Conservation (phyloP, 768 basidiomycete genomes). For the Leccinum longicurvipes region DNA sequence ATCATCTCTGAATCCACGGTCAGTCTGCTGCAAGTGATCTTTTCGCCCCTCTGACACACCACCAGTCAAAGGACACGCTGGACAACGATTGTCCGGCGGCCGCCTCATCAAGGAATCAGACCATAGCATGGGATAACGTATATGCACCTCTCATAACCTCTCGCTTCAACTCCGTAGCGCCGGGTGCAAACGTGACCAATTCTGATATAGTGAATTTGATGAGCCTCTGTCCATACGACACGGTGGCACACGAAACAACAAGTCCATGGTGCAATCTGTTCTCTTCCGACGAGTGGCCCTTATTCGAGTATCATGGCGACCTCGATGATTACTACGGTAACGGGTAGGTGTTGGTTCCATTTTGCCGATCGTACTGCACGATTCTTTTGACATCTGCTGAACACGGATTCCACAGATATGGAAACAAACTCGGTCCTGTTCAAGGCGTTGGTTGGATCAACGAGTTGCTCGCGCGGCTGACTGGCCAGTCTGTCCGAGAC, state of each 20-base stretch:
- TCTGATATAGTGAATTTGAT: slow-evolving; percentile 58
- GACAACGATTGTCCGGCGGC: slow-evolving; percentile 53
- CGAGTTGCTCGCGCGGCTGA: slow-evolving; percentile 79
- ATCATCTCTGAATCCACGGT: slow-evolving; percentile 53
- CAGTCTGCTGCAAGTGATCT: slow-evolving; percentile 9
- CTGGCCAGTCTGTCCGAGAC: slow-evolving; percentile 57
- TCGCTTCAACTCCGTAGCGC: slow-evolving; percentile 57
- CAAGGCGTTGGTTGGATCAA: slow-evolving; percentile 86
- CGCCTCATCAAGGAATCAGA: slow-evolving; percentile 29
- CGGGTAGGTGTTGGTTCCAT: slow-evolving; percentile 34
- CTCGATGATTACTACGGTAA: slow-evolving; percentile 73
- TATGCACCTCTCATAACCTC: slow-evolving; percentile 53
- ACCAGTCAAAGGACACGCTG: slow-evolving; percentile 60
- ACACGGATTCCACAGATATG: slow-evolving; percentile 44
- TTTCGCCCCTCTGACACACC: background rate
- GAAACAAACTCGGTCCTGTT: slow-evolving; percentile 60
- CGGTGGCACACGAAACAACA: slow-evolving; percentile 41
- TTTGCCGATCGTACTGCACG: no score
- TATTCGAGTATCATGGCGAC: slow-evolving; percentile 66
- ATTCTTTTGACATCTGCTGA: no score
- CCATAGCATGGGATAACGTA: slow-evolving; percentile 45
- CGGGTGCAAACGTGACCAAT: slow-evolving; percentile 55
- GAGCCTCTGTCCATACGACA: slow-evolving; percentile 75
- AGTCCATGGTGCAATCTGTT: slow-evolving; percentile 74
- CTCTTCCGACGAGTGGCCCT: slow-evolving; percentile 51